These are phyloP conservation scores for Pestalotiopsis sp. DNA, from an alignment of 2,329 filamentous ascomycete species.

Conservation along the genomic window DNA sequence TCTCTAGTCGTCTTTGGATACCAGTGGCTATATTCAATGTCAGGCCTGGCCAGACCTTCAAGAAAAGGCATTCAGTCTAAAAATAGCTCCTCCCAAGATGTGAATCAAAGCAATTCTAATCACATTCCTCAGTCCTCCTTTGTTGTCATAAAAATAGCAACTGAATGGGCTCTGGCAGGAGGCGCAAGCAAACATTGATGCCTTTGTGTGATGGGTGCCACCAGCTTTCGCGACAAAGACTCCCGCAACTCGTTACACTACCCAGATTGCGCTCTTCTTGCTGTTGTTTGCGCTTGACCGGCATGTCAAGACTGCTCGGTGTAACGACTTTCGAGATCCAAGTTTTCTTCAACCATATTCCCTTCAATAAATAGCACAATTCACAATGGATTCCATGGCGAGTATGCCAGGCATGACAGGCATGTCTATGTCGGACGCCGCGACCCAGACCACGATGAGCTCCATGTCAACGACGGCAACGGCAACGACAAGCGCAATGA, in stretches of 20 bases:
- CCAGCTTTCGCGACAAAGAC: neutral
- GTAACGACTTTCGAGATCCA: neutral
- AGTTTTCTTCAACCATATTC: neutral
- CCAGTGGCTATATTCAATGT: neutral
- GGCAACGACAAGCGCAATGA: slow-evolving; percentile 1
- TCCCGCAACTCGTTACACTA: neutral
- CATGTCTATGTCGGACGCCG: slow-evolving; percentile 12
- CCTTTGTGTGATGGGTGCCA: slow-evolving; percentile 1
- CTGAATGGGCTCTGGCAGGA: neutral
- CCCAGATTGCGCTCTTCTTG: neutral
- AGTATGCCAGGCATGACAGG: slow-evolving; percentile 8
- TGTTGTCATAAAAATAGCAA: slow-evolving; percentile 3
- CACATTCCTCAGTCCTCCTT: neutral
- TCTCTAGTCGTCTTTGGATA: neutral
- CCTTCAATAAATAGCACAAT: neutral
- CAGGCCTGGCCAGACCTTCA: neutral
- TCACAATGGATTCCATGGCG: slow-evolving; percentile 6
- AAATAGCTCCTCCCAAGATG: neutral
- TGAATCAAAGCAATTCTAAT: neutral
- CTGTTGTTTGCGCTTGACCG: neutral
- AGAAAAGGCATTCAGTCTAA: neutral
- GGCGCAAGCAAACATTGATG: neutral
- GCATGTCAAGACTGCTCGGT: neutral
- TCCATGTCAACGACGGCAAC: neutral
- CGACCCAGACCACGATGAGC: neutral